phyloP scores from a whole-genome alignment of 225 moss, liverwort and hornwort genomes.

The Thuidium tamariscinum region DNA sequence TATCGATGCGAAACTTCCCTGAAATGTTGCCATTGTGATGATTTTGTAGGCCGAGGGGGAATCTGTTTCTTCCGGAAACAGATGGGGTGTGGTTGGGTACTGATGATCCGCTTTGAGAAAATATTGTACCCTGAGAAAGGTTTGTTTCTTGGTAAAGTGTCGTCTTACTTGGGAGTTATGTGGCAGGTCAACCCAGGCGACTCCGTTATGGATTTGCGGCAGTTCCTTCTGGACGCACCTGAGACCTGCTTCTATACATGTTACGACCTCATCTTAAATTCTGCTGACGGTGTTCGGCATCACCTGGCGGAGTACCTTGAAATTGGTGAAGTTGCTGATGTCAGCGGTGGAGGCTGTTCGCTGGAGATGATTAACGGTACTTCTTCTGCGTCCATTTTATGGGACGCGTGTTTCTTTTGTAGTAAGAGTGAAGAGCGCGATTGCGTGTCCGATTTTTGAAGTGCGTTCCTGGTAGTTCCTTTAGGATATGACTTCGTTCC shows the following conservation, averaged over 20 bases:
- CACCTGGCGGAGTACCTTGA: slow-evolving; percentile 92
- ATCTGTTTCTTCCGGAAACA: neutral
- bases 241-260: slow-evolving; percentile 96
- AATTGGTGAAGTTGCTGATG: slow-evolving; percentile 93
- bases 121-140: neutral
- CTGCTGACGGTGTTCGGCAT: slow-evolving; percentile 68
- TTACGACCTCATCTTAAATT: slow-evolving; percentile 84
- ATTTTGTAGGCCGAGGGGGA: neutral
- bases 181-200: slow-evolving; percentile 86
- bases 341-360: slow-evolving; percentile 69
- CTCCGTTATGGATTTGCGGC: slow-evolving; percentile 92
- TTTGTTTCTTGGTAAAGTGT: neutral
- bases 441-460: neutral
- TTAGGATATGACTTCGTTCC: neutral
- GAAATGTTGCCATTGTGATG: neutral
- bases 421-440: neutral
- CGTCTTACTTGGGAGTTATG: neutral
- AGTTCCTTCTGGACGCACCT: slow-evolving; percentile 82
- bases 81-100: neutral
- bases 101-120: neutral
- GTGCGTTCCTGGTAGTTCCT: neutral
- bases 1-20: neutral
- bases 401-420: neutral
- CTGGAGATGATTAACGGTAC: slow-evolving; percentile 92
- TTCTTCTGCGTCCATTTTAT: neutral